These are phyloP conservation scores for Fusarium sp. DNA, from an alignment of 2,329 filamentous ascomycete species.

Conservation along the genomic window DNA sequence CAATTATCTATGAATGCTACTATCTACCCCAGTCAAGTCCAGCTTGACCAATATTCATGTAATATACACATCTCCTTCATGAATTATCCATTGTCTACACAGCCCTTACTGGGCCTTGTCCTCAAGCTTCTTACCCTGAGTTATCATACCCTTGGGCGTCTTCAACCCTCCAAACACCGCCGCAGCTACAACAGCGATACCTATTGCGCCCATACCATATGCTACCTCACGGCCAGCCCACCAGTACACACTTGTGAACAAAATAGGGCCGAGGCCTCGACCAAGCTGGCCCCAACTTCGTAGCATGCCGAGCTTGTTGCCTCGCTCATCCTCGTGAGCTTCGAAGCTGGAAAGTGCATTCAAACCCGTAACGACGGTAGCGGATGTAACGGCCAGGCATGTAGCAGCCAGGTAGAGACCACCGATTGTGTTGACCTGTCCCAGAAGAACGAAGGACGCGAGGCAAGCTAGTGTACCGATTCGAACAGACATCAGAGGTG, in stretches of 20 bases:
- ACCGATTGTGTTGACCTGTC: conserved; percentile 70
- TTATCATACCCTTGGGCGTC: conserved; percentile 58
- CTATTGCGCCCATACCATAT: conserved; percentile 81
- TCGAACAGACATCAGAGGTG: conserved; percentile 82
- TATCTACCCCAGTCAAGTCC: conserved; percentile 22
- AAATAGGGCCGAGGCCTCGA: conserved; percentile 82
- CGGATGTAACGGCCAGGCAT: conserved; percentile 86
- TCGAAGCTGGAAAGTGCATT: conserved; percentile 94
- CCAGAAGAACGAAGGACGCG: conserved; percentile 81
- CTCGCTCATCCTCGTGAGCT: conserved; percentile 80
- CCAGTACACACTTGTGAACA: conserved; percentile 98
- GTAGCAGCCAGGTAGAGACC: conserved; percentile 85
- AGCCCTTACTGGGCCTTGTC: conserved; percentile 26
- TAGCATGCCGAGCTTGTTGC: conserved; percentile 85
- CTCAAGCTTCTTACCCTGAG: conserved; percentile 29
- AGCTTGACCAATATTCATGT: conserved; percentile 11
- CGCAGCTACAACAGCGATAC: conserved; percentile 78
- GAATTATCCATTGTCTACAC: neutral
- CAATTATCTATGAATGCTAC: neutral
- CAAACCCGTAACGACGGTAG: conserved; percentile 92
- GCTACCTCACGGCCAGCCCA: conserved; percentile 92
- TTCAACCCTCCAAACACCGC: conserved; percentile 78
- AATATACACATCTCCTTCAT: neutral
- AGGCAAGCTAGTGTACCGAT: conserved; percentile 82
- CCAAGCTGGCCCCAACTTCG: conserved; percentile 87